Percentiles rank a stretch among this genome's conserved stretches.
Evolutionary conservation across 1,139 yeast species (phyloP).

Genomic region (Chernovozyma sophiae-reginae): DNA sequence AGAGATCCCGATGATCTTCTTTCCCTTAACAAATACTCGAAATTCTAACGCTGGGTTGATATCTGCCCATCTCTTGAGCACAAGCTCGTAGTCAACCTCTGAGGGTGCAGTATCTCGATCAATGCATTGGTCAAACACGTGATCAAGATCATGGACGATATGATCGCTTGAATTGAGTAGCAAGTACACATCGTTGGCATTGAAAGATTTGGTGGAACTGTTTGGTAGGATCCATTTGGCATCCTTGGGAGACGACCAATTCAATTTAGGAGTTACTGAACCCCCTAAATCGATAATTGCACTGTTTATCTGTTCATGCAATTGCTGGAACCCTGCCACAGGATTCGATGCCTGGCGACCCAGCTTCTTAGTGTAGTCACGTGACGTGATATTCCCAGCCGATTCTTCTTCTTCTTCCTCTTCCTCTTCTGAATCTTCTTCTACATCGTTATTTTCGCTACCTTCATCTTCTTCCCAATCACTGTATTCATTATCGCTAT

Average conservation of each 20-base stretch:
- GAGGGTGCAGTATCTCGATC: conserved; percentile 16
- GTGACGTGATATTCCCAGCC: not conserved
- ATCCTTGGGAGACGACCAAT: conserved; percentile 97
- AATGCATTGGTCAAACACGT: conserved; percentile 53
- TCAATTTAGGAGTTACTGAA: conserved; percentile 78
- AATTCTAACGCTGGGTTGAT: conserved; percentile 90
- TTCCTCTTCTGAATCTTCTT: conserved; percentile 6
- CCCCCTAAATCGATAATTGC: conserved; percentile 44
- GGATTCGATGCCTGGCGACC: conserved; percentile 31
- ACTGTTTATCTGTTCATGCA: conserved; percentile 50
- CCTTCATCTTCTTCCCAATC: conserved; percentile 64
- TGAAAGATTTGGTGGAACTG: conserved; percentile 66
- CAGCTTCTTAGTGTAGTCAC: conserved; percentile 1
- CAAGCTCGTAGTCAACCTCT: conserved; percentile 49
- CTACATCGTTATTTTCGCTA: conserved; percentile 21
- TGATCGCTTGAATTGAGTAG: conserved; percentile 84
- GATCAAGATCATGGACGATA: conserved; percentile 75
- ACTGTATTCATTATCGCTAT: conserved; percentile 62
- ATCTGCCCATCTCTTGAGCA: conserved; percentile 74
- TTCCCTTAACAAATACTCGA: conserved; percentile 69
- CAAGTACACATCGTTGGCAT: conserved; percentile 70
- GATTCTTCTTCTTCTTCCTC: conserved; percentile 11
- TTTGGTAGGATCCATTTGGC: conserved; percentile 88
- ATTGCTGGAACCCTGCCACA: conserved; percentile 46
- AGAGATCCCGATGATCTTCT: conserved; percentile 63